These are phyloP conservation scores for Fraxinus anomala DNA, from an alignment of 257 asterid genomes.

Conservation along the genomic window DNA sequence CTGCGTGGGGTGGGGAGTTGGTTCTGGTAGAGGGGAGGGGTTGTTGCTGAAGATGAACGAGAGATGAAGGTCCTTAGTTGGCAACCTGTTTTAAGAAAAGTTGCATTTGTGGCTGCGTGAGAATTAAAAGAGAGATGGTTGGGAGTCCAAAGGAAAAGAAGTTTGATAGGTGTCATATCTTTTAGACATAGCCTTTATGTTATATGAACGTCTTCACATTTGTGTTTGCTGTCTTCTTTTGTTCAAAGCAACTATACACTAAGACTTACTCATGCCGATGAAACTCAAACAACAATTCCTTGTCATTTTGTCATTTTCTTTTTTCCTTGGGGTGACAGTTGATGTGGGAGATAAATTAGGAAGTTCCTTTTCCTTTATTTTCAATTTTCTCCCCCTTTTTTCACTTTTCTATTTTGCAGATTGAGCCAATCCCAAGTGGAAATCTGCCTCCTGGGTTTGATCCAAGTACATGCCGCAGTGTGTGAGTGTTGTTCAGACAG, in stretches of 20 bases:
- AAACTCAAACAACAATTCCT: background rate
- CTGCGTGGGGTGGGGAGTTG: background rate
- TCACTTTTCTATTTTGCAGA: conserved; percentile 58
- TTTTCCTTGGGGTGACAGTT: conserved; percentile 30
- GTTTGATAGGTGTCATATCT: background rate
- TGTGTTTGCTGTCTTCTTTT: background rate
- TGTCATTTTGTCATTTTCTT: conserved; percentile 8
- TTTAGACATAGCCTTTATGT: background rate
- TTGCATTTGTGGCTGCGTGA: background rate
- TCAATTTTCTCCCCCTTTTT: conserved; percentile 22
- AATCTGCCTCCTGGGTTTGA: conserved; percentile 99
- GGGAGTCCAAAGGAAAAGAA: background rate
- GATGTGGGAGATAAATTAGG: conserved; percentile 27
- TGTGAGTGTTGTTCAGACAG: conserved; percentile 68
- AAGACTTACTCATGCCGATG: background rate
- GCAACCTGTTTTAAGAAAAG: background rate
- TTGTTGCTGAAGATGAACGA: background rate
- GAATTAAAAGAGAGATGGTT: background rate
- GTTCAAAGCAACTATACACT: background rate
- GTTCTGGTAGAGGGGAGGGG: background rate
- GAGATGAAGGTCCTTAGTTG: background rate
- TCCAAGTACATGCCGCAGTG: conserved; percentile 97
- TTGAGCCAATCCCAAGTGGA: conserved; percentile 97
- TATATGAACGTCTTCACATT: background rate
- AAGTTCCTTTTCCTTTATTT: conserved; percentile 30